Evolutionary conservation across 2,329 filamentous ascomycete genomes (phyloP).

Genomic region (Tolypocladium inflatum): DNA sequence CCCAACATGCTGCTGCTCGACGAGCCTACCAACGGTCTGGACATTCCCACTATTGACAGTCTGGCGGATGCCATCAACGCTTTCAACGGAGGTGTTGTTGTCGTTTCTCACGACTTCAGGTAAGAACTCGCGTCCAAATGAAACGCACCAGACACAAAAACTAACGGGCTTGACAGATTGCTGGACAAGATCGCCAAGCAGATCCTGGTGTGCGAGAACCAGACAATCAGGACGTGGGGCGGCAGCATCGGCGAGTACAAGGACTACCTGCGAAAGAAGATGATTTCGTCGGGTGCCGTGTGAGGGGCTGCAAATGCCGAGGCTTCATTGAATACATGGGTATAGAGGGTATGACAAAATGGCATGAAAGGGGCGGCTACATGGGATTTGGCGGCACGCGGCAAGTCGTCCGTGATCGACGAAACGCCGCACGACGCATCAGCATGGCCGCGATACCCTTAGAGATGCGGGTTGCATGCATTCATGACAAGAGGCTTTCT

Average conservation of each 20-base stretch:
- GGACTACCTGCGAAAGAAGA: constrained; percentile 98
- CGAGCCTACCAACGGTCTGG: constrained; percentile 98
- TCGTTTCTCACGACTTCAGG: constrained; percentile 99
- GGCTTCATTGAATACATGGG: constrained; percentile 14
- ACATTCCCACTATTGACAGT: constrained; percentile 97
- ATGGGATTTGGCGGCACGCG: constrained; percentile 5
- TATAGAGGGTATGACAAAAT: constrained; percentile 10
- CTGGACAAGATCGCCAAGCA: constrained; percentile 99
- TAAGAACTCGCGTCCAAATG: constrained; percentile 36
- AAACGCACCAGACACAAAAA: not conserved
- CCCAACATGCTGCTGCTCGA: constrained; percentile 98
- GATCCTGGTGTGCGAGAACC: constrained; percentile 98
- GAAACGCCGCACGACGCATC: constrained; percentile 16
- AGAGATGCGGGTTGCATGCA: constrained; percentile 17
- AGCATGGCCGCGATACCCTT: constrained; percentile 18
- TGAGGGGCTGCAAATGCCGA: constrained; percentile 34
- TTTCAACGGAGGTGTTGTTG: constrained; percentile 91
- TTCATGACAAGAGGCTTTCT: constrained; percentile 10
- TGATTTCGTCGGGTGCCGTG: constrained; percentile 80
- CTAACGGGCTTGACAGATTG: constrained; percentile 45
- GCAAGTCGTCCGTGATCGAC: constrained; percentile 9
- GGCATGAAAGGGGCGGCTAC: constrained; percentile 7
- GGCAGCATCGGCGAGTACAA: constrained; percentile 92
- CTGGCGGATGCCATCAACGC: constrained; percentile 96
- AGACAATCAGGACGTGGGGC: constrained; percentile 83